phyloP scores from a whole-genome alignment of 106 monocot genomes.

The Dendrobium officinale region DNA sequence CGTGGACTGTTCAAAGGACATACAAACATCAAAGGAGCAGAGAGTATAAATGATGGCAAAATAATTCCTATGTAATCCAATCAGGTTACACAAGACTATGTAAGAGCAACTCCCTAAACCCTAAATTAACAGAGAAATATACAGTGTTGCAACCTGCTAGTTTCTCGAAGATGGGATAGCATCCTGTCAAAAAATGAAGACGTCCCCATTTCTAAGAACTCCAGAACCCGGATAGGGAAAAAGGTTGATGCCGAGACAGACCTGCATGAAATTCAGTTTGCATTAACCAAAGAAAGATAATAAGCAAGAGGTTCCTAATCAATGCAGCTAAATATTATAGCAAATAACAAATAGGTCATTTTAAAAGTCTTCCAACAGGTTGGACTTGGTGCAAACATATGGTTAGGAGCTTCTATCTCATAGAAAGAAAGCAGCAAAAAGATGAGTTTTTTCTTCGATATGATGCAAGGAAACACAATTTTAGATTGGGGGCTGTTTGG shows the following conservation, averaged over 20 bases:
- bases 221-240: not conserved
- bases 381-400: not conserved
- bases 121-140: not conserved
- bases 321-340: not conserved
- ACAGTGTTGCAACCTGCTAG: not conserved
- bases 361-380: not conserved
- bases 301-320: not conserved
- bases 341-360: not conserved
- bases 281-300: not conserved
- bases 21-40: not conserved
- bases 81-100: not conserved
- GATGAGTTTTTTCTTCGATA: too few species aligned
- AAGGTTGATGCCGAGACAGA: not conserved
- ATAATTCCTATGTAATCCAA: not conserved
- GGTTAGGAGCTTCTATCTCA: too few species aligned
- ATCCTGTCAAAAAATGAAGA: slow-evolving; percentile 2
- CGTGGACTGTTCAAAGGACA: not conserved
- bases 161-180: slow-evolving; percentile 5
- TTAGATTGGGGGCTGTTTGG: too few species aligned
- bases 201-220: not conserved
- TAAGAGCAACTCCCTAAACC: not conserved
- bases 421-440: too few species aligned
- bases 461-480: too few species aligned
- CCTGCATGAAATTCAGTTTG: slow-evolving; percentile 3
- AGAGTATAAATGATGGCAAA: too few species aligned